These are phyloP conservation scores for Macrotyloma uniflorum DNA, from an alignment of 306 rosid genomes.

Conservation along the genomic window DNA sequence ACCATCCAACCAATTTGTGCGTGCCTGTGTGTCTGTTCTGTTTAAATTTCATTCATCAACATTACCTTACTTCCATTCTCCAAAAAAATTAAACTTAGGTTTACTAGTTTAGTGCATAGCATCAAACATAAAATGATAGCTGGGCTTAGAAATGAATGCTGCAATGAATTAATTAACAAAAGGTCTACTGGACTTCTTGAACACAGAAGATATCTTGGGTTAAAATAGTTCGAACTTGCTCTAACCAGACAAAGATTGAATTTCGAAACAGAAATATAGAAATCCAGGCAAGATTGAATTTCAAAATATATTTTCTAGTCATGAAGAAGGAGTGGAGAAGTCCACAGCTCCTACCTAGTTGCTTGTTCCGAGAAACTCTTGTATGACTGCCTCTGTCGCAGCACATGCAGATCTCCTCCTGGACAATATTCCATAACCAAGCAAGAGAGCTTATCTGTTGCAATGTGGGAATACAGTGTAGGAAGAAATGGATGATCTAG, in stretches of 20 bases:
- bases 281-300: constrained; percentile 3
- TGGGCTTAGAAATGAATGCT: background rate
- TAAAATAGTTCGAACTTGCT: background rate
- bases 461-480: constrained; percentile 74
- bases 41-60: background rate
- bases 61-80: constrained; percentile 1
- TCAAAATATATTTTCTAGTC: constrained; percentile 15
- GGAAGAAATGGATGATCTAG: constrained; percentile 99
- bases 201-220: background rate
- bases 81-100: background rate
- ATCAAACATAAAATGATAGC: constrained; percentile 23
- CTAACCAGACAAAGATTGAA: background rate
- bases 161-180: constrained; percentile 3
- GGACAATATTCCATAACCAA: constrained; percentile 97
- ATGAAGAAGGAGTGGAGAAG: constrained; percentile 23
- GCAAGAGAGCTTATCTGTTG: constrained; percentile 82
- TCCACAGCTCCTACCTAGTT: constrained; percentile 59
- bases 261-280: constrained; percentile 6
- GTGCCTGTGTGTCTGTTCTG: background rate
- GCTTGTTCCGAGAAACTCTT: constrained; percentile 89
- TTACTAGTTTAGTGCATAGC: background rate
- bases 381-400: constrained; percentile 86
- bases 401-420: constrained; percentile 93
- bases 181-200: background rate
- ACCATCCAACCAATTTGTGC: background rate